Conservation (phyloP, 2,329 filamentous ascomycete genomes). For the Pezicula carpinea region DNA sequence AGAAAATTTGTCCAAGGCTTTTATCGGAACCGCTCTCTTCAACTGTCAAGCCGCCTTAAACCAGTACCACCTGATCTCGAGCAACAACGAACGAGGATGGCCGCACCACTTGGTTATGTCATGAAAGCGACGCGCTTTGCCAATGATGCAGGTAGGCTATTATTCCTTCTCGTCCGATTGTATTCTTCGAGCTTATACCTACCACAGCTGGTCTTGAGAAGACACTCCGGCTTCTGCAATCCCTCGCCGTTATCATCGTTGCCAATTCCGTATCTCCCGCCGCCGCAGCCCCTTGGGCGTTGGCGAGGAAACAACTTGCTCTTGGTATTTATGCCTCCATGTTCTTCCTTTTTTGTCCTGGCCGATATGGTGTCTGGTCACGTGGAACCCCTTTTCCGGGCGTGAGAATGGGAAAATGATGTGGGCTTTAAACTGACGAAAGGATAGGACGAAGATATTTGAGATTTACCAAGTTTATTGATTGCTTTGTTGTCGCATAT, state of each 20-base stretch:
- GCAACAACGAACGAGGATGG: no score
- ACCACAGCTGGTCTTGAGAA: slow-evolving; percentile 54
- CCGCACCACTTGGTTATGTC: background rate
- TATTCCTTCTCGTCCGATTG: background rate
- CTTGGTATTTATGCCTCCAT: slow-evolving; percentile 30
- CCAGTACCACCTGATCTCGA: no score
- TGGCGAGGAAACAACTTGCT: slow-evolving; percentile 35
- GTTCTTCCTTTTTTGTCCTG: background rate
- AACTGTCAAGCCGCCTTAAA: no score
- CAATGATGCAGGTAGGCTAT: slow-evolving; percentile 19
- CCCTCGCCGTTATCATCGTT: slow-evolving; percentile 43
- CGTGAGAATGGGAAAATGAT: background rate
- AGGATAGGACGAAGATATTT: slow-evolving; percentile 53
- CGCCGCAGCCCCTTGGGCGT: slow-evolving; percentile 29
- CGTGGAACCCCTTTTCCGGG: no score
- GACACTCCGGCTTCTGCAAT: slow-evolving; percentile 52
- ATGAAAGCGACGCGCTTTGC: slow-evolving; percentile 19
- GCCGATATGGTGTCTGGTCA: background rate
- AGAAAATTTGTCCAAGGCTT: no score
- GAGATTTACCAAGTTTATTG: slow-evolving; percentile 64
- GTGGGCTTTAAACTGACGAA: background rate
- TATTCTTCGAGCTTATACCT: background rate
- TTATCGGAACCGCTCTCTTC: no score
- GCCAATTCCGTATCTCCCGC: slow-evolving; percentile 39
- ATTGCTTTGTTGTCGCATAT: slow-evolving; percentile 50